Conservation (phyloP, 306 rosid species). For the Biancaea sappan region DNA sequence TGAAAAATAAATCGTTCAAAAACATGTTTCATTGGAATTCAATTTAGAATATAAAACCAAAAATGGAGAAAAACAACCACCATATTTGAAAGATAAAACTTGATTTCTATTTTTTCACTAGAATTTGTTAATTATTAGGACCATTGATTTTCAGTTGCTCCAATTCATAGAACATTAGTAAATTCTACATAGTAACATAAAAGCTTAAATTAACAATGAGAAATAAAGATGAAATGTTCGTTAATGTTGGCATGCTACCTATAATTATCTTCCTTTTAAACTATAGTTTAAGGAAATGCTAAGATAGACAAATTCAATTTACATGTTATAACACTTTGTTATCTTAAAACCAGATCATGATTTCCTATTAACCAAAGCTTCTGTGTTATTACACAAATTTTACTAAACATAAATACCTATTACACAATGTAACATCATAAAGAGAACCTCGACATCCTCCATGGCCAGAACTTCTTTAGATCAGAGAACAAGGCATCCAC, state of each 20-base stretch:
- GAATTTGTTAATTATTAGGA: background rate
- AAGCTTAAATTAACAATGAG: background rate
- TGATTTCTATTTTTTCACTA: background rate
- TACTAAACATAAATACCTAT: background rate
- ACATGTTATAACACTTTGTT: background rate
- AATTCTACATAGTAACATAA: background rate
- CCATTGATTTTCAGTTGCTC: background rate
- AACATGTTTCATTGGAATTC: background rate
- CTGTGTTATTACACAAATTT: background rate
- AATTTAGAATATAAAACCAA: background rate
- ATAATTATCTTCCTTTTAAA: background rate
- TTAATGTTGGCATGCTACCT: background rate
- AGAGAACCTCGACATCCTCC: too few relatives aligned
- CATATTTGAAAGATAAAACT: background rate
- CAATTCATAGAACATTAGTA: background rate
- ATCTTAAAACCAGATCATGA: background rate
- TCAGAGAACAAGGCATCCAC: too few relatives aligned
- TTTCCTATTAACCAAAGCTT: background rate
- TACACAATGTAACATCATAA: background rate
- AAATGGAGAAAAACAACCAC: background rate
- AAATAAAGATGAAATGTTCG: background rate
- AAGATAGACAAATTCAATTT: background rate
- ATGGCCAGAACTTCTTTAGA: too few relatives aligned
- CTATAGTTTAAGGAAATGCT: background rate
- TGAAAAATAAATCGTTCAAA: background rate